A percentile compares a stretch with the other conserved stretches of the same genome.
phyloP scores from a whole-genome alignment of 2,329 filamentous ascomycete genomes.

The Cordyceps cateniannulata region DNA sequence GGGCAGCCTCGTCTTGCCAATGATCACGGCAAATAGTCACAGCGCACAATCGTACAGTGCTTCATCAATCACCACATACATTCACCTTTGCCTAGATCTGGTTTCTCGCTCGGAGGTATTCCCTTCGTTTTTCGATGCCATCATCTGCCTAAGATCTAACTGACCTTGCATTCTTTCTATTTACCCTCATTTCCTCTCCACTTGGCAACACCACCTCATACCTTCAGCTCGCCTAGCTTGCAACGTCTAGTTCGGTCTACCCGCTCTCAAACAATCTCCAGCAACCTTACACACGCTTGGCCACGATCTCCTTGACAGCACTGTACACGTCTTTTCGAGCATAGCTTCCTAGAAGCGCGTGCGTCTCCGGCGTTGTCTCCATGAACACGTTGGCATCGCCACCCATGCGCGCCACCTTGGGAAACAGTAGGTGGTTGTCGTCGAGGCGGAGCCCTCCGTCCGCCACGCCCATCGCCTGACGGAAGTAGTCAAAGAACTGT shows the following conservation, averaged over 20 bases:
- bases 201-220: too few species aligned
- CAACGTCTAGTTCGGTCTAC: too few species aligned
- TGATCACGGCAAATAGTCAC: background rate
- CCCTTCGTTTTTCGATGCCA: too few species aligned
- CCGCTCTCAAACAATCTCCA: too few species aligned
- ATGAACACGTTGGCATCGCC: background rate
- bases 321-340: background rate
- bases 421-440: background rate
- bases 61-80: background rate
- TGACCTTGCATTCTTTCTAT: too few species aligned
- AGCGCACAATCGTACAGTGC: background rate
- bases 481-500: background rate
- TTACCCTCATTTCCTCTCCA: too few species aligned
- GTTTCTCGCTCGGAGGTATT: too few species aligned
- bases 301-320: background rate
- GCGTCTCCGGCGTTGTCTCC: background rate
- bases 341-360: background rate
- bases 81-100: too few species aligned
- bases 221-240: too few species aligned
- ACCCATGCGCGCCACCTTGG: background rate
- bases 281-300: background rate
- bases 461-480: background rate
- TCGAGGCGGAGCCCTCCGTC: background rate
- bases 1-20: background rate
- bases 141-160: too few species aligned